A percentile compares a stretch with the other conserved stretches of the same genome.
These are phyloP conservation scores for Trichoderma simmonsii DNA, from an alignment of 2,329 filamentous ascomycete species.

Conservation along the genomic window DNA sequence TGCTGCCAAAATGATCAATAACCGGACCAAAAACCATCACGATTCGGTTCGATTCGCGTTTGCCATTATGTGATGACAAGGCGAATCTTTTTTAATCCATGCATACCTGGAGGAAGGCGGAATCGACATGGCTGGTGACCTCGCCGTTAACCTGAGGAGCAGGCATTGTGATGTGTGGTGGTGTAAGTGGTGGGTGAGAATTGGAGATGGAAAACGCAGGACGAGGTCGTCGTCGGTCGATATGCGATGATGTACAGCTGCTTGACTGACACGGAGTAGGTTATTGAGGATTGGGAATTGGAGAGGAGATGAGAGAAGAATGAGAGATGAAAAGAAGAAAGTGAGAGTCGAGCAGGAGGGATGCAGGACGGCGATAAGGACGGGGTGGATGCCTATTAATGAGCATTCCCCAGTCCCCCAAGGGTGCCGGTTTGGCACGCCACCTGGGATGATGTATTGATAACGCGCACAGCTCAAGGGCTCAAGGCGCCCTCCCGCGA, in stretches of 20 bases:
- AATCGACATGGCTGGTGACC: conserved; percentile 42
- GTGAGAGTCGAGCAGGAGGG: conserved; percentile 5
- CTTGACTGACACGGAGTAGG: background rate
- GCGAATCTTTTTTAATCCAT: background rate
- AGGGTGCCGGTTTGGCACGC: conserved; percentile 6
- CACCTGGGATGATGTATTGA: conserved; percentile 19
- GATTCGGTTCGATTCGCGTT: background rate
- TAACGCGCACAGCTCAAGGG: conserved; percentile 15
- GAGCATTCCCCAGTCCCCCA: conserved; percentile 6
- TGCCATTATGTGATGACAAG: background rate
- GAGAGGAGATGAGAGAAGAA: background rate
- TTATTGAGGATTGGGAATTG: background rate
- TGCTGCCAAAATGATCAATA: conserved; percentile 53
- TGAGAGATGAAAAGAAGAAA: background rate
- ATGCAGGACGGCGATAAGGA: conserved; percentile 15
- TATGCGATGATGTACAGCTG: background rate
- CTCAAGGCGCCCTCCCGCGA: background rate
- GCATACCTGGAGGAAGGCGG: conserved; percentile 50
- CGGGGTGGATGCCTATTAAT: conserved; percentile 7
- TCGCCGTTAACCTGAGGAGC: conserved; percentile 51
- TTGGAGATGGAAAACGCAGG: background rate
- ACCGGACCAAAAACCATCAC: background rate
- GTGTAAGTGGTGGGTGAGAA: background rate
- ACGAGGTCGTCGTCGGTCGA: background rate
- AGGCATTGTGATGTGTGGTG: conserved; percentile 32